Base-by-base conservation (phyloP, 345 rosid genomes). In the Eucalyptus leucophloia region DNA sequence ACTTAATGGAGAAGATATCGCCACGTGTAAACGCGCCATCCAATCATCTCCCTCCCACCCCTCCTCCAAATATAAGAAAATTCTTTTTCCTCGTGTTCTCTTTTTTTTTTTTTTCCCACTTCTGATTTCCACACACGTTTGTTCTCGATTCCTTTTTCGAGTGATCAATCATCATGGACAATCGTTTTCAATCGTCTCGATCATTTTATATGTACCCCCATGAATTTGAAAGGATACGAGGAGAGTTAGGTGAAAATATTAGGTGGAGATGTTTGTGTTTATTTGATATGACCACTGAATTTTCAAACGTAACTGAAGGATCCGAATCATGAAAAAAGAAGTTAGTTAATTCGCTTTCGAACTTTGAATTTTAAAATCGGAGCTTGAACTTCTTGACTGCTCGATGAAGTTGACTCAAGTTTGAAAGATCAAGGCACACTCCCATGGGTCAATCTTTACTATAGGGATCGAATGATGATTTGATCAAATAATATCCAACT, bases 301-400 rank as follows among this genome's bases (percentile, higher is more conserved):
- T 12, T 12, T 56, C 0, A 19, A 2, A 24, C 0, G 13, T 53
- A 19, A 53, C 0, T 8, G 11, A 8, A 19, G 0, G 2, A 19
- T 53, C 1, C 10, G 4, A 53, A 8, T 8, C 1, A 4, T 19
- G 2, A 19, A 19, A 56, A 4, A 10, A 54, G 0, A 56, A 56
- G 6, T 56, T 56, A 11, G 24, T 69, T 16, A 21, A 32, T 69
- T 69, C 12, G 2, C 80, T 69, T 32, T 69, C 7, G 24, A 32
- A 5, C 4, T 32, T 69, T 7, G 7, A 26, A 12, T 16, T 32
- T 69, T 17, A 32, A 17, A 18, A 17, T 26, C 24, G 3, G 24
- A 32, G 24, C 42, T 2, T 10, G 24, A 32, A 4, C 4, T 32
- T 32, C 6, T 16, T 17, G 23, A 69, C 23, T 1, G 10, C 42